A percentile compares a stretch with the other conserved stretches of the same genome.
phyloP scores from a whole-genome alignment of 257 asterid species.

The Orobanche coerulescens region DNA sequence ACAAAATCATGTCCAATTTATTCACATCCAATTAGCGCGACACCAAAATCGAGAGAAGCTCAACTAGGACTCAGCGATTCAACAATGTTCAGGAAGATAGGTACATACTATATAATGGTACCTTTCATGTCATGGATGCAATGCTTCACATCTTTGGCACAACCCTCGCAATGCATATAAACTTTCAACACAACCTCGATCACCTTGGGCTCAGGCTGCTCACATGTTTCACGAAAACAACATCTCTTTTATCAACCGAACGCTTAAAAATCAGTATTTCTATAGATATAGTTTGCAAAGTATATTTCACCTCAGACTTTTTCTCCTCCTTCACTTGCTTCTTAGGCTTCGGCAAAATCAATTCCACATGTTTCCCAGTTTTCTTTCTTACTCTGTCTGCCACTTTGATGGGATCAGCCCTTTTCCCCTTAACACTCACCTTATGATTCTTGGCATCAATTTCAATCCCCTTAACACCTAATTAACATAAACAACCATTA shows the following conservation, averaged over 20 bases:
- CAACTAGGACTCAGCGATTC: too few species aligned
- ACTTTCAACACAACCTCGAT: constrained; percentile 46
- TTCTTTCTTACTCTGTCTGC: constrained; percentile 49
- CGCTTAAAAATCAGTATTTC: not conserved
- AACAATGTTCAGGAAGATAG: too few species aligned
- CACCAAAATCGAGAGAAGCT: too few species aligned
- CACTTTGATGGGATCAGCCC: constrained; percentile 50
- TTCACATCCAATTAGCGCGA: too few species aligned
- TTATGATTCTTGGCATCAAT: constrained; percentile 42
- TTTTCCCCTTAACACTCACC: constrained; percentile 48
- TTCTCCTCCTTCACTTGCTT: constrained; percentile 27
- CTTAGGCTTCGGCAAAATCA: constrained; percentile 42
- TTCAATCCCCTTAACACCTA: constrained; percentile 55
- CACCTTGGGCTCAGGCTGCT: constrained; percentile 33
- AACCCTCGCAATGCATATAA: constrained; percentile 56
- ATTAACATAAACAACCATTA: not conserved
- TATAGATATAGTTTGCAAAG: too few species aligned
- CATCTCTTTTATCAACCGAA: not conserved
- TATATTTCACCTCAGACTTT: constrained; percentile 40
- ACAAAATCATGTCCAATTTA: not conserved
- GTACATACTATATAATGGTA: not conserved
- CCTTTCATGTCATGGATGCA: constrained; percentile 61
- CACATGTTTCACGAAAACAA: not conserved
- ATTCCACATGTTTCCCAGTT: constrained; percentile 51
- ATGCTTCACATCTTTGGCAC: constrained; percentile 54